These are phyloP conservation scores for Schoenoplectus triqueter DNA, from an alignment of 202 grass and related monocot species.

Conservation along the genomic window DNA sequence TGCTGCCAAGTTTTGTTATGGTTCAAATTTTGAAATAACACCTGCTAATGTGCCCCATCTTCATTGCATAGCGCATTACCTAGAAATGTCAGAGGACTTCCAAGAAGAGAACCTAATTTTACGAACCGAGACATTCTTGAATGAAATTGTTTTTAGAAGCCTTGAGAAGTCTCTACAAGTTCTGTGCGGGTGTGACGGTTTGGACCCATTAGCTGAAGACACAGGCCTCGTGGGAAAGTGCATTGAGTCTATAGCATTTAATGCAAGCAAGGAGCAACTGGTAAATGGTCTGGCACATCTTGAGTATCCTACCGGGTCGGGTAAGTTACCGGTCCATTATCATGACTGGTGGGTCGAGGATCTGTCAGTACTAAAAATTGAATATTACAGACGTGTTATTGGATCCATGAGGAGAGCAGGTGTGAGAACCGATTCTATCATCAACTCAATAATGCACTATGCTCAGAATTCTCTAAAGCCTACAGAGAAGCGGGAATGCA, in stretches of 20 bases:
- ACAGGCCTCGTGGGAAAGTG: slow-evolving; percentile 63
- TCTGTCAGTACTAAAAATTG: slow-evolving; percentile 73
- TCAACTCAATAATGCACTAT: slow-evolving; percentile 73
- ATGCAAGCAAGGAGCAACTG: slow-evolving; percentile 85
- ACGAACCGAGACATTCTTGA: slow-evolving; percentile 66
- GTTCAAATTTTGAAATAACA: slow-evolving; percentile 82
- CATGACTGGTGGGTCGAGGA: slow-evolving; percentile 98
- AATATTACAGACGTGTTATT: slow-evolving; percentile 77
- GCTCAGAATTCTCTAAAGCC: slow-evolving; percentile 74
- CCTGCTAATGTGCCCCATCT: slow-evolving; percentile 65
- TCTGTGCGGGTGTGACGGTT: slow-evolving; percentile 60
- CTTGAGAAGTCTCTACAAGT: slow-evolving; percentile 81
- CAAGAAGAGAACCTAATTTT: slow-evolving; percentile 74
- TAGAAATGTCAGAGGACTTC: slow-evolving; percentile 87
- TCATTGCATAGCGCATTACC: slow-evolving; percentile 74
- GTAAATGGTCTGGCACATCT: slow-evolving; percentile 80
- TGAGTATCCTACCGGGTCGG: slow-evolving; percentile 65
- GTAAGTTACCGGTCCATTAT: slow-evolving; percentile 55
- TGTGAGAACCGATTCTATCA: slow-evolving; percentile 83
- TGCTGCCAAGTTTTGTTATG: slow-evolving; percentile 87
- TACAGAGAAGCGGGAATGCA: slow-evolving; percentile 50
- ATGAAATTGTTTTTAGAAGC: slow-evolving; percentile 71
- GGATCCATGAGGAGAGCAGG: slow-evolving; percentile 72
- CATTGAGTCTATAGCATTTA: slow-evolving; percentile 71
- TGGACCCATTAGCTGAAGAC: slow-evolving; percentile 60